phyloP scores from a whole-genome alignment of 2,329 filamentous ascomycete genomes.

The Teratosphaeria viscida region DNA sequence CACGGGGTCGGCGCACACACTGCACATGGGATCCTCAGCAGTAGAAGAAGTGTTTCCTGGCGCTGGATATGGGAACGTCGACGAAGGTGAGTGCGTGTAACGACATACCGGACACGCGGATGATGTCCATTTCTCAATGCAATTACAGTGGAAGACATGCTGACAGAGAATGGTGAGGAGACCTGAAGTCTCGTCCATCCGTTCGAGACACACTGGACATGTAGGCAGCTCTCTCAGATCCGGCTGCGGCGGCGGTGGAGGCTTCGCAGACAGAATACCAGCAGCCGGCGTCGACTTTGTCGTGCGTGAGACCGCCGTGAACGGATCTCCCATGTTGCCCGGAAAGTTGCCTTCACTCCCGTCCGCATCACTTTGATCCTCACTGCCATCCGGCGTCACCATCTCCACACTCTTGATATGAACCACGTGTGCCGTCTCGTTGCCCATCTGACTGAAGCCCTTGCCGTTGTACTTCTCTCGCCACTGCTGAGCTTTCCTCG shows the following conservation, averaged over 20 bases:
- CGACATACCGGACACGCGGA: constrained; percentile 90
- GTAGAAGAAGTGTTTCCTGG: constrained; percentile 23
- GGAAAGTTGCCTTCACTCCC: constrained; percentile 36
- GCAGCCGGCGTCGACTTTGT: constrained; percentile 21
- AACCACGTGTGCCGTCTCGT: constrained; percentile 88
- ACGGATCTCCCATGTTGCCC: constrained; percentile 50
- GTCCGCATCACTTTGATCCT: constrained; percentile 39
- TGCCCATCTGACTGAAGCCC: constrained; percentile 65
- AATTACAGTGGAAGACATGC: constrained; percentile 95
- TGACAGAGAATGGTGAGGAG: constrained; percentile 93
- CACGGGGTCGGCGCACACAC: constrained; percentile 56
- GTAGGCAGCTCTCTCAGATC: constrained; percentile 85
- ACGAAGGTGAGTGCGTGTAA: constrained; percentile 59
- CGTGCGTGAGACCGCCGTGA: constrained; percentile 31
- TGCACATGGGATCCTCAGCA: constrained; percentile 59
- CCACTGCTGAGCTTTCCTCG: constrained; percentile 66
- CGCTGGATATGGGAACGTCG: constrained; percentile 27
- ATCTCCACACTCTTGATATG: constrained; percentile 90
- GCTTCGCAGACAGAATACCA: constrained; percentile 41
- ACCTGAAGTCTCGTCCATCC: constrained; percentile 96
- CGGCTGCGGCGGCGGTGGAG: constrained; percentile 64
- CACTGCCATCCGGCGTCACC: constrained; percentile 46
- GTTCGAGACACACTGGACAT: constrained; percentile 89
- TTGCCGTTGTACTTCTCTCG: constrained; percentile 83
- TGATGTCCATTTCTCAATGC: constrained; percentile 91